Base-by-base conservation (phyloP, 345 rosid species). In the Dimocarpus longan region DNA sequence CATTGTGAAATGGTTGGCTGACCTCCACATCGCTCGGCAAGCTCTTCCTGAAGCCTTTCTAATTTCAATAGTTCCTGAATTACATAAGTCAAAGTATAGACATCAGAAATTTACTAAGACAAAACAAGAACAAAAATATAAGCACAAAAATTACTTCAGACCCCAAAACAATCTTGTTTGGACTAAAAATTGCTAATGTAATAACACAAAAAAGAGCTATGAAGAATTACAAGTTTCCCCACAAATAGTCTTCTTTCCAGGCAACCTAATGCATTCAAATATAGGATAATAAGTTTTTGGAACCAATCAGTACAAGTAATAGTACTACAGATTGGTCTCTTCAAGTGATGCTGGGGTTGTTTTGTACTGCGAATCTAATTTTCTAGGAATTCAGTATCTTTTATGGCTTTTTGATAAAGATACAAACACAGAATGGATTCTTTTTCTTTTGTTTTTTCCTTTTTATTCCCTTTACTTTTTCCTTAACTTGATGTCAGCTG, bases 21-120 rank as follows among this genome's bases (percentile, higher is more conserved):
- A 80, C 84, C 84, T n/a, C 95, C 97, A 76, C 77, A 86, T 59
- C 97, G 91, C 73, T 90, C 90, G 9, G 76, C 79, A 71, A 96
- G 93, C 89, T 90, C 97, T 73, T 82, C 90, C 46, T 87, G 90
- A 66, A 96, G 94, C 82, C 86, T 81, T 88, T 96, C 98, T 69
- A 95, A 89, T 88, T 92, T 95, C 85, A 95, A 57, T 70, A 93
- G 87, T 76, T 89, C 98, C 99, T 95, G 84, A 79, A 79, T 54
- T 15, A 79, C 68, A 67, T 46, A 40, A 73, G 13, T 22, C 54
- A 70, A 1, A 44, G n/a, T 42, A 16, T 7, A 73, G 39, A 80
- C 52, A 81, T 80, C 59, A 70, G 70, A 80, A 80, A 76, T 67
- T 26, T 42, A 21, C 28, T 50, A 75, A 77, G n/a, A 50, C 18